Percentiles rank a stretch among this genome's conserved stretches.
Evolutionary conservation across 805 yeast genomes (phyloP).

Genomic region (Candida taoyuanica): DNA sequence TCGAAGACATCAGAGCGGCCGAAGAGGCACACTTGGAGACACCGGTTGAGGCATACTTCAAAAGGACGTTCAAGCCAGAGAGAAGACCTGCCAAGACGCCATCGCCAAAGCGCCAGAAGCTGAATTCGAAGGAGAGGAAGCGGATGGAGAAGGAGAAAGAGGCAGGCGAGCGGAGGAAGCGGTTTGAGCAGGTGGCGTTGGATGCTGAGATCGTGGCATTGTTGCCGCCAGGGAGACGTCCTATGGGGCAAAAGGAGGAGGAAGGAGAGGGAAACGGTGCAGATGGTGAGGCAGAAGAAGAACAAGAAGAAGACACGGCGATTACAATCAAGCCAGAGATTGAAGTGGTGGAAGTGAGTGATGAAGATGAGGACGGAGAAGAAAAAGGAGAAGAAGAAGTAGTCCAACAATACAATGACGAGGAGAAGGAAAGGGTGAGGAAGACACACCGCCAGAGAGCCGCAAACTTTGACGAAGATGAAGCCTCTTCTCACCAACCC

Average conservation of each 20-base stretch:
- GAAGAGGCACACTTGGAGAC: background rate
- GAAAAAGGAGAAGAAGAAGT: background rate
- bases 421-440: background rate
- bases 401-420: background rate
- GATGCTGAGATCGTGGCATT: slow-evolving; percentile 1
- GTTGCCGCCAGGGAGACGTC: background rate
- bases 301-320: background rate
- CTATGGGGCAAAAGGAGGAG: background rate
- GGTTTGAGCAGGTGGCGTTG: slow-evolving; percentile 1
- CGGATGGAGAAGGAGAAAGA: slow-evolving; percentile 1
- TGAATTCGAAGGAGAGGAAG: slow-evolving; percentile 1
- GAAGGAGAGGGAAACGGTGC: background rate
- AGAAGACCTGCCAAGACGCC: background rate
- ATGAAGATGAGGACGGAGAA: background rate
- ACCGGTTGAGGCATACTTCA: slow-evolving; percentile 4
- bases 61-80: background rate
- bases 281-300: background rate
- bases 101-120: slow-evolving; percentile 4
- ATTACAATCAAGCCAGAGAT: background rate
- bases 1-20: slow-evolving; percentile 3
- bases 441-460: background rate
- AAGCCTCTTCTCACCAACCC: background rate
- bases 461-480: background rate
- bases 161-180: background rate
- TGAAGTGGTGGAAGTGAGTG: no score